These are phyloP conservation scores for Globisporangium nunn DNA, from an alignment of 352 stramenopile genomes.

Conservation along the genomic window DNA sequence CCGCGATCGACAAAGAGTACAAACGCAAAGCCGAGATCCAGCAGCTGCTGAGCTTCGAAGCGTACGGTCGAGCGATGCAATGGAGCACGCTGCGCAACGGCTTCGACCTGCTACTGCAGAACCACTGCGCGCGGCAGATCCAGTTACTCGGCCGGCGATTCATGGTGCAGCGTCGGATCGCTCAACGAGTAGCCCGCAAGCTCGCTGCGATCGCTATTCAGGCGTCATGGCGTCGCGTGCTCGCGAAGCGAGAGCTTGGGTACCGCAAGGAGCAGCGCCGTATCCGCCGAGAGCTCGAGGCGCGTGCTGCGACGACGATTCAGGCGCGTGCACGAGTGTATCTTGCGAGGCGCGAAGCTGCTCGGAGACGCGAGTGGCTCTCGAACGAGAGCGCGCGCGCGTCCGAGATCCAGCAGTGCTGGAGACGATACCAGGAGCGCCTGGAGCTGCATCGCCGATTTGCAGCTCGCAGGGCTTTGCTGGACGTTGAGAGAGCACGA, in stretches of 20 bases:
- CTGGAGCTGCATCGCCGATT: conserved; percentile 20
- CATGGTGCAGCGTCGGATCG: conserved; percentile 22
- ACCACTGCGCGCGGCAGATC: conserved; percentile 32
- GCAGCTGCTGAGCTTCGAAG: conserved; percentile 48
- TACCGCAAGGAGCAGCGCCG: conserved; percentile 6
- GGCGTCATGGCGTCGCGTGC: conserved; percentile 20
- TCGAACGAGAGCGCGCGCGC: conserved; percentile 11
- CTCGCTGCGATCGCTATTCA: conserved; percentile 29
- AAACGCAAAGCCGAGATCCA: conserved; percentile 34
- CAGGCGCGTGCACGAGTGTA: conserved; percentile 19
- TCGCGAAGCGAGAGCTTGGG: conserved; percentile 18
- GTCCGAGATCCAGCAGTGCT: conserved; percentile 19
- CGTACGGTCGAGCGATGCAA: conserved; percentile 39
- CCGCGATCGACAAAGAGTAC: conserved; percentile 31
- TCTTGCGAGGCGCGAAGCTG: conserved; percentile 16
- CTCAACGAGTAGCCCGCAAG: conserved; percentile 11
- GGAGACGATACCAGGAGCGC: conserved; percentile 14
- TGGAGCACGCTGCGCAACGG: conserved; percentile 51
- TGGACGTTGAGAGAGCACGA: conserved; percentile 24
- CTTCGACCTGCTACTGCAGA: conserved; percentile 46
- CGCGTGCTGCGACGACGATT: conserved; percentile 19
- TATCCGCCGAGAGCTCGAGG: conserved; percentile 12
- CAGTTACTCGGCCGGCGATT: conserved; percentile 46
- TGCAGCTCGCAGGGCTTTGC: conserved; percentile 13
- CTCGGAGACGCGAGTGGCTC: conserved; percentile 13